These are phyloP conservation scores for Margaritispora aquatica DNA, from an alignment of 495 filamentous ascomycete genomes.

Conservation along the genomic window DNA sequence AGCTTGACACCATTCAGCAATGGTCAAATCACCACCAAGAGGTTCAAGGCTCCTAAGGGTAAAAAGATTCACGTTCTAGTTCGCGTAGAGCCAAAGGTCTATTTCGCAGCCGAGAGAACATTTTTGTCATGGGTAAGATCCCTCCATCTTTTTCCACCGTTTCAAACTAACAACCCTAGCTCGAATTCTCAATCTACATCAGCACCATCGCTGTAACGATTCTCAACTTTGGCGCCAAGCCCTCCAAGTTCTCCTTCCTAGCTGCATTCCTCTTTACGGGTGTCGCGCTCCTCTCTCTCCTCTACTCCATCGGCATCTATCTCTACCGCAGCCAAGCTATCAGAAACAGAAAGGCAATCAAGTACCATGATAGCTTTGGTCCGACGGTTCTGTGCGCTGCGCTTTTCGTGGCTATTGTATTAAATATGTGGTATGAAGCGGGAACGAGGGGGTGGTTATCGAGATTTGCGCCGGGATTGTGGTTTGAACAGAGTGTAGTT, in stretches of 20 bases:
- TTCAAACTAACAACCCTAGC: too few relatives aligned
- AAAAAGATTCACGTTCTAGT: slow-evolving; percentile 94
- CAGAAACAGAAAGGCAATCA: slow-evolving; percentile 69
- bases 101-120: slow-evolving; percentile 91
- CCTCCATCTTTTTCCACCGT: too few relatives aligned
- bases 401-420: slow-evolving; percentile 61
- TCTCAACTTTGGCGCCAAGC: slow-evolving; percentile 69
- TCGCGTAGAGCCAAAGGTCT: slow-evolving; percentile 94
- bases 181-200: slow-evolving; percentile 93
- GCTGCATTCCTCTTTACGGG: slow-evolving; percentile 76
- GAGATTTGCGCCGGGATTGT: background rate
- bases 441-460: background rate
- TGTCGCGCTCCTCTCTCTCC: slow-evolving; percentile 63
- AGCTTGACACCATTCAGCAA: slow-evolving; percentile 10
- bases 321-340: slow-evolving; percentile 83
- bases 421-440: slow-evolving; percentile 43
- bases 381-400: slow-evolving; percentile 73
- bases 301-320: slow-evolving; percentile 78
- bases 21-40: slow-evolving; percentile 49
- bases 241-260: slow-evolving; percentile 46
- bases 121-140: slow-evolving; percentile 80
- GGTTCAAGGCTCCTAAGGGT: slow-evolving; percentile 82
- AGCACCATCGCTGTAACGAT: slow-evolving; percentile 86
- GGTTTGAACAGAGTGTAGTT: background rate
- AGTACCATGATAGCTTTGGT: slow-evolving; percentile 85